These are phyloP conservation scores for Coccomyxa sp. DNA, from an alignment of 139 green algal species.

Conservation along the genomic window DNA sequence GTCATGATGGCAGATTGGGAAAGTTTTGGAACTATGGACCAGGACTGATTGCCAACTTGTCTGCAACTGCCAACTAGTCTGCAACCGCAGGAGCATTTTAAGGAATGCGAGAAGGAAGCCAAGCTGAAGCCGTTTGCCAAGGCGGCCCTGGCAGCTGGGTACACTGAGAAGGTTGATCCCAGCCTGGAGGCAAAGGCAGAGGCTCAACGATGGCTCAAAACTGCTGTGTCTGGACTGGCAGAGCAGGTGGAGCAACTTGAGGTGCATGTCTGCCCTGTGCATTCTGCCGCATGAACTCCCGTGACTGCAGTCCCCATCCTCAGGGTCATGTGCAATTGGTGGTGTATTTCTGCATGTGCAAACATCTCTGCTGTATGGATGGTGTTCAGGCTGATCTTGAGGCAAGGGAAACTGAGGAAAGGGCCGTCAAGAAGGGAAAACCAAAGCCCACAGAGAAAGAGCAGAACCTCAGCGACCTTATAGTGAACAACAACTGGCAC, in stretches of 20 bases:
- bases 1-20: not conserved
- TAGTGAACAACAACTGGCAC: slow-evolving; percentile 18
- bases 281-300: not conserved
- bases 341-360: no score
- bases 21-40: not conserved
- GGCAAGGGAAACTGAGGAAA: no score
- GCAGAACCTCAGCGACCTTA: not conserved
- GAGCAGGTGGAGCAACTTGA: slow-evolving; percentile 30
- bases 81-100: slow-evolving; percentile 31
- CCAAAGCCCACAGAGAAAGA: no score
- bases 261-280: not conserved
- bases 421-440: no score
- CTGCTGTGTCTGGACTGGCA: not conserved
- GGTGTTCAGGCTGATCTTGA: no score
- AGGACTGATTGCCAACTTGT: no score
- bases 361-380: no score
- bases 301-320: not conserved
- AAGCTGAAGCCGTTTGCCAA: slow-evolving; percentile 36
- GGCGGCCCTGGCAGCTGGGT: slow-evolving; percentile 10
- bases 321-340: no score
- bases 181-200: slow-evolving; percentile 12
- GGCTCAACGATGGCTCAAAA: slow-evolving; percentile 7
- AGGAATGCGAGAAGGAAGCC: slow-evolving; percentile 21
- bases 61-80: not conserved
- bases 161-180: slow-evolving; percentile 13